These are phyloP conservation scores for Luffa aegyptiaca DNA, from an alignment of 306 rosid genomes.

Conservation along the genomic window DNA sequence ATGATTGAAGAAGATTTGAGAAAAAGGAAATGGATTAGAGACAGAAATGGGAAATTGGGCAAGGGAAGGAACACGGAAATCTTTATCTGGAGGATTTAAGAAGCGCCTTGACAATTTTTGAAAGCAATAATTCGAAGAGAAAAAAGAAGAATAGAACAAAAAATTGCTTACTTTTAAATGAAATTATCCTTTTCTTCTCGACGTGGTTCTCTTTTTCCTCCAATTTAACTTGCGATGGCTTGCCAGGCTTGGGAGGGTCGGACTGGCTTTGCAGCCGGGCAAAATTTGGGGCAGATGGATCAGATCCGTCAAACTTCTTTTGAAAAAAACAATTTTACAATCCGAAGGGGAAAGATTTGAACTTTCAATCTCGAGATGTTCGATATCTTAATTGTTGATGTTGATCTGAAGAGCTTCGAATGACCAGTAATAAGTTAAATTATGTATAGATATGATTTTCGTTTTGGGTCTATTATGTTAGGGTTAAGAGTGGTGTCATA, in stretches of 20 bases:
- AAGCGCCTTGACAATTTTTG: neutral
- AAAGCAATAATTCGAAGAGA: constrained; percentile 1
- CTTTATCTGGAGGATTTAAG: neutral
- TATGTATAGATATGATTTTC: too few species aligned
- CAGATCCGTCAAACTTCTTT: neutral
- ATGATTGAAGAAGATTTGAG: neutral
- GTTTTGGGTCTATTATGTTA: too few species aligned
- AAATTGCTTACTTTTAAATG: constrained; percentile 4
- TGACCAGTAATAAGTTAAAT: too few species aligned
- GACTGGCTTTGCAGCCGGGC: neutral
- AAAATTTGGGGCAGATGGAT: neutral
- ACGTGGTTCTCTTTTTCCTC: neutral
- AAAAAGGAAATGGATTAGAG: neutral
- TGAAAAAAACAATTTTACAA: neutral
- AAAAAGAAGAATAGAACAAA: neutral
- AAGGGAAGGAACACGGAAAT: neutral
- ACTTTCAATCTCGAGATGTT: too few species aligned
- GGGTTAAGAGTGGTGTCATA: too few species aligned
- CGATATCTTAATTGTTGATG: too few species aligned
- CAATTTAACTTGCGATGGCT: neutral
- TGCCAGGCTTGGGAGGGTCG: neutral
- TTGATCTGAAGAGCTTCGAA: too few species aligned
- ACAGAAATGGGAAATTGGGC: neutral
- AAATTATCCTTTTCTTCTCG: constrained; percentile 13
- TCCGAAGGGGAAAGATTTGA: too few species aligned